A percentile compares a stretch with the other conserved stretches of the same genome.
Conservation (phyloP, 495 filamentous ascomycete species). For the Neohortaea acidophila region DNA sequence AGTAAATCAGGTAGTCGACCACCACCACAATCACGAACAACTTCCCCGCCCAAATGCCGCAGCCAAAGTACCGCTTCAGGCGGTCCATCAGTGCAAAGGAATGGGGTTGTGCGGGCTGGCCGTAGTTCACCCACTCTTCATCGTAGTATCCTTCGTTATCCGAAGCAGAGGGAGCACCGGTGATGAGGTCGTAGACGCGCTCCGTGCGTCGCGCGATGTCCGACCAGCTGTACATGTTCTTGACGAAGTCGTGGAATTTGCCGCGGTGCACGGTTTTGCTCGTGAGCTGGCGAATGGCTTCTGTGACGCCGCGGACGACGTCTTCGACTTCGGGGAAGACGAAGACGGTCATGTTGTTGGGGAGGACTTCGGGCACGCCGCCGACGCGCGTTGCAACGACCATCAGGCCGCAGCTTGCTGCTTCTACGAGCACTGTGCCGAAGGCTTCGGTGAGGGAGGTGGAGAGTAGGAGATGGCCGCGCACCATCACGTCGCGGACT, state of each 20-base stretch:
- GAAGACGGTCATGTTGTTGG: constrained; percentile 86
- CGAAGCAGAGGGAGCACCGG: constrained; percentile 61
- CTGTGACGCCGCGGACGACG: constrained; percentile 63
- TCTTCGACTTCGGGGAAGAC: constrained; percentile 88
- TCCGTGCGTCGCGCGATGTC: constrained; percentile 88
- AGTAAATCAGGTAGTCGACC: constrained; percentile 79
- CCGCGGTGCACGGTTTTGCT: constrained; percentile 77
- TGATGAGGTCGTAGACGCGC: constrained; percentile 85
- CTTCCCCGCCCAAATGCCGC: constrained; percentile 98
- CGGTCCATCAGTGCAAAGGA: constrained; percentile 88
- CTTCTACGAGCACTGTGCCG: constrained; percentile 93
- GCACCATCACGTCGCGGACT: constrained; percentile 95
- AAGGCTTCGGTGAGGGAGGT: constrained; percentile 93
- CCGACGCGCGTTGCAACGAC: constrained; percentile 94
- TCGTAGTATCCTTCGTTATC: constrained; percentile 74
- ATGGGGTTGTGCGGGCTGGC: constrained; percentile 56
- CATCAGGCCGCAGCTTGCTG: constrained; percentile 84
- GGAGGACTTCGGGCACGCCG: constrained; percentile 89
- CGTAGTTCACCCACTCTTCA: constrained; percentile 45
- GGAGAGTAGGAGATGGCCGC: constrained; percentile 92
- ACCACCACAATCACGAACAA: constrained; percentile 88
- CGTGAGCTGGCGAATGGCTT: constrained; percentile 66
- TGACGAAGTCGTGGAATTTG: constrained; percentile 89
- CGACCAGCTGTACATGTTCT: constrained; percentile 95
- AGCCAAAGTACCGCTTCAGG: constrained; percentile 93